These are phyloP conservation scores for Penicillium polonicum DNA, from an alignment of 2,329 filamentous ascomycete species.

Conservation along the genomic window DNA sequence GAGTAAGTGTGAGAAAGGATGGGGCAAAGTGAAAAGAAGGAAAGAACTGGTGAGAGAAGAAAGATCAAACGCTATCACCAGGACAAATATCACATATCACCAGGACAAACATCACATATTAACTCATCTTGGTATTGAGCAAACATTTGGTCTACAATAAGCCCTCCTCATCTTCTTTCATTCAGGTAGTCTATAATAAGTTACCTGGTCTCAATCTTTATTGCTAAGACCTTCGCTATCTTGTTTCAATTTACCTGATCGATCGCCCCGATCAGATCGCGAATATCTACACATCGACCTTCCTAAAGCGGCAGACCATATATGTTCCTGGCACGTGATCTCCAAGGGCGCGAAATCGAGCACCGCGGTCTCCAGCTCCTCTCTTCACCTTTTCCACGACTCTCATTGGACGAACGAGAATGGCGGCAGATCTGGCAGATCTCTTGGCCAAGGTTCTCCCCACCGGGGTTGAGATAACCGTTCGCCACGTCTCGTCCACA, in stretches of 20 bases:
- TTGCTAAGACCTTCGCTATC: not conserved
- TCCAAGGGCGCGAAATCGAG: conserved; percentile 11
- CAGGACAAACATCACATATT: not conserved
- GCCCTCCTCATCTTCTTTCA: not conserved
- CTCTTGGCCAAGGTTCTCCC: conserved; percentile 55
- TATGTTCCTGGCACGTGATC: conserved; percentile 21
- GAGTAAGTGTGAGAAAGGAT: not conserved
- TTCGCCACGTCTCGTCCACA: conserved; percentile 85
- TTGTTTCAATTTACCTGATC: not conserved
- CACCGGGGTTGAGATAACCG: conserved; percentile 58
- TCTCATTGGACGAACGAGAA: conserved; percentile 22
- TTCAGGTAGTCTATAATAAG: not conserved
- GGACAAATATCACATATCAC: not conserved
- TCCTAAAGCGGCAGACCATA: not conserved
- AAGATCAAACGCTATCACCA: too few relatives aligned
- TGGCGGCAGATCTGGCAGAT: conserved; percentile 41
- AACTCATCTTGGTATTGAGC: not conserved
- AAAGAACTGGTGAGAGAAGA: not conserved
- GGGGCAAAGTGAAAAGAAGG: not conserved
- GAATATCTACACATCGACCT: not conserved
- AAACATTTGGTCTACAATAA: not conserved
- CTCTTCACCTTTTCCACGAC: conserved; percentile 19
- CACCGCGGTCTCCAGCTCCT: conserved; percentile 15
- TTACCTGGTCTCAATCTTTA: not conserved
- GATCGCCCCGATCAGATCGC: not conserved